Conservation (phyloP, 1,284 basidiomycete genomes). For the Pterula multifida region DNA sequence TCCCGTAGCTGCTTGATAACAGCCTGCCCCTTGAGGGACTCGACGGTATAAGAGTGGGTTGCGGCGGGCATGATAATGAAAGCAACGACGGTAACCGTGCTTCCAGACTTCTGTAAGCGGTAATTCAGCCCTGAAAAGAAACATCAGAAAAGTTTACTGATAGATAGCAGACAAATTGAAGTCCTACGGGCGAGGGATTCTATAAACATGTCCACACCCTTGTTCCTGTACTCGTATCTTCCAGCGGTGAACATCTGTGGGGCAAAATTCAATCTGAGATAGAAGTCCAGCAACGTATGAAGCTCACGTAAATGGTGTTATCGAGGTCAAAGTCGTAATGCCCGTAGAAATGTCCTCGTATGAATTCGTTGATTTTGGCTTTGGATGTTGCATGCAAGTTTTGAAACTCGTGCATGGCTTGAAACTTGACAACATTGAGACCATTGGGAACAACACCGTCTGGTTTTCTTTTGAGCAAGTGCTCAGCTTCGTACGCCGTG, state of each 20-base stretch:
- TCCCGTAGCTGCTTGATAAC: conserved; percentile 94
- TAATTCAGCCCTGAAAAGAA: conserved; percentile 59
- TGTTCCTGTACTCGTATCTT: conserved; percentile 97
- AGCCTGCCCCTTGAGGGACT: conserved; percentile 96
- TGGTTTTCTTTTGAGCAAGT: conserved; percentile 93
- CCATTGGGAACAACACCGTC: conserved; percentile 98
- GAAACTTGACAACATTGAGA: conserved; percentile 94
- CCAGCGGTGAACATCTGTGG: conserved; percentile 91
- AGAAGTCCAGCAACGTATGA: conserved; percentile 2
- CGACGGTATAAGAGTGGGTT: conserved; percentile 94
- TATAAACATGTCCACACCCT: conserved; percentile 99
- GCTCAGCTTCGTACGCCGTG: conserved; percentile 94
- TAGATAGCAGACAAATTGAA: neutral
- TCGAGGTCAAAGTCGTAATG: conserved; percentile 94
- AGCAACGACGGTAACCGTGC: conserved; percentile 82
- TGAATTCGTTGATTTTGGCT: conserved; percentile 96
- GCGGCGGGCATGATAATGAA: conserved; percentile 99
- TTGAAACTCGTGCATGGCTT: conserved; percentile 94
- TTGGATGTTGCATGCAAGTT: conserved; percentile 89
- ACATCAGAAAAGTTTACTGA: neutral
- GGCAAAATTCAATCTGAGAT: conserved; percentile 8
- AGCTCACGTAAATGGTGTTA: conserved; percentile 82
- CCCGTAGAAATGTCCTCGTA: conserved; percentile 96
- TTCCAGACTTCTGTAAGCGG: conserved; percentile 71
- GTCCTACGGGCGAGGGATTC: conserved; percentile 80